Conservation (phyloP, 352 stramenopile species). For the Aphanomyces euteiches region DNA sequence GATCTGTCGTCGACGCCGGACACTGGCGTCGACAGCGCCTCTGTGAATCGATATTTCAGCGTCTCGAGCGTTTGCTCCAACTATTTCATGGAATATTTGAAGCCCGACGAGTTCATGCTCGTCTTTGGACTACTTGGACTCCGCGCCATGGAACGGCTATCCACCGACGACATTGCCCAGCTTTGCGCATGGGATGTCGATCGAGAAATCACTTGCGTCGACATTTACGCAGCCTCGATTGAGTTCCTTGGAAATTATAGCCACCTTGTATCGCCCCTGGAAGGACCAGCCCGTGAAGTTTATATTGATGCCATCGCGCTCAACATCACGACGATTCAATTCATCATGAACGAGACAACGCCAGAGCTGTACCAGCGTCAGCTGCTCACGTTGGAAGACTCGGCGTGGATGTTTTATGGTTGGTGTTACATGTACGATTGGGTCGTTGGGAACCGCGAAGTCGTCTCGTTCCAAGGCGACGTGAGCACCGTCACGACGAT, state of each 20-base stretch:
- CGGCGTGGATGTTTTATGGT: slow-evolving; percentile 16
- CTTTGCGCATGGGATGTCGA: neutral
- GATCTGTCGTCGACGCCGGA: neutral
- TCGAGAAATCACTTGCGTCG: neutral
- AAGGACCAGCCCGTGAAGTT: neutral
- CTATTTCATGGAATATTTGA: slow-evolving; percentile 9
- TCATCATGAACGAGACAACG: slow-evolving; percentile 9
- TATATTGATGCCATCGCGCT: neutral
- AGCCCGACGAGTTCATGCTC: slow-evolving; percentile 4
- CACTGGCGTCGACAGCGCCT: neutral
- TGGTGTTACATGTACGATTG: slow-evolving; percentile 31
- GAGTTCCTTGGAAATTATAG: neutral
- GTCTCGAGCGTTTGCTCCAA: slow-evolving; percentile 1
- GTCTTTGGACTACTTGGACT: slow-evolving; percentile 12
- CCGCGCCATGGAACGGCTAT: neutral
- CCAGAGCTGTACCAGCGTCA: neutral
- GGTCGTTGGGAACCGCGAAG: slow-evolving; percentile 21
- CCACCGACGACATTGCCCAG: neutral
- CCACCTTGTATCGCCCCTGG: neutral
- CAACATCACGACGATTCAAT: slow-evolving; percentile 20
- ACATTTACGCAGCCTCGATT: neutral
- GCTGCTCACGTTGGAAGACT: neutral
- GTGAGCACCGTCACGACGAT: slow-evolving; percentile 1
- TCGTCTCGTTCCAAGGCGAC: slow-evolving; percentile 29
- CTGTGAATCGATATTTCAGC: neutral